Conservation (phyloP, 2,329 filamentous ascomycete genomes). For the Diaporthe ampelina region DNA sequence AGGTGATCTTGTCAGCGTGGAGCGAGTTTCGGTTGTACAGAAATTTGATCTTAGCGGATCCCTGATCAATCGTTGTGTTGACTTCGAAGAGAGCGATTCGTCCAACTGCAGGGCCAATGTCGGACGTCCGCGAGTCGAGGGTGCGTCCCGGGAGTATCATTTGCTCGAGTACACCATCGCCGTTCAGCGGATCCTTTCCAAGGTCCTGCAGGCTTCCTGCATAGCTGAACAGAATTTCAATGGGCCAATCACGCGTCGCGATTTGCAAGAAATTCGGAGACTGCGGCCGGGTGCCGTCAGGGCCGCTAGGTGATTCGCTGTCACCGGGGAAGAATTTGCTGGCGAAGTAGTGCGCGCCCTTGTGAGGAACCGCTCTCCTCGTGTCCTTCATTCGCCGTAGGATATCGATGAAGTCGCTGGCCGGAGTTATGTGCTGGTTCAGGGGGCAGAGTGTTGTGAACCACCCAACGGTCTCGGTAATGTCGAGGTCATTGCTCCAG, state of each 20-base stretch:
- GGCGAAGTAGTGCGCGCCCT: conserved; percentile 49
- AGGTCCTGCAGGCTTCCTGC: conserved; percentile 64
- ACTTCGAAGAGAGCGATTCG: conserved; percentile 66
- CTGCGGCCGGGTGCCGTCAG: not conserved
- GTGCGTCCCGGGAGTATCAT: conserved; percentile 57
- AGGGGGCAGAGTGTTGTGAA: conserved; percentile 71
- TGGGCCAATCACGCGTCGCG: conserved; percentile 57
- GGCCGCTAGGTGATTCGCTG: conserved; percentile 40
- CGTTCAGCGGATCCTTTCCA: conserved; percentile 51
- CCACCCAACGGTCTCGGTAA: conserved; percentile 71
- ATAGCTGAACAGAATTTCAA: conserved; percentile 73
- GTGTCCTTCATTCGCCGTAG: conserved; percentile 68
- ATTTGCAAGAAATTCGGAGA: conserved; percentile 38
- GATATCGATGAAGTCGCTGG: conserved; percentile 64
- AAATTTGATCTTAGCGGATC: conserved; percentile 60
- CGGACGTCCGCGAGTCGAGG: conserved; percentile 55
- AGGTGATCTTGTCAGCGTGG: conserved; percentile 58
- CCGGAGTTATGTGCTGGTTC: conserved; percentile 56
- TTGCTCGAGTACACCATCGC: conserved; percentile 64
- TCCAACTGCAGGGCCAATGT: conserved; percentile 61
- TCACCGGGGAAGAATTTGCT: conserved; percentile 54
- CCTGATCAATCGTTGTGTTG: conserved; percentile 61
- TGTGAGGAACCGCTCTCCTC: conserved; percentile 54
- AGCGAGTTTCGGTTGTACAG: conserved; percentile 58
- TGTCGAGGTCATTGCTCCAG: conserved; percentile 61